A percentile compares a stretch with the other conserved stretches of the same genome.
These are phyloP conservation scores for Begonia fuchsioides DNA, from an alignment of 306 rosid genomes.

Conservation along the genomic window DNA sequence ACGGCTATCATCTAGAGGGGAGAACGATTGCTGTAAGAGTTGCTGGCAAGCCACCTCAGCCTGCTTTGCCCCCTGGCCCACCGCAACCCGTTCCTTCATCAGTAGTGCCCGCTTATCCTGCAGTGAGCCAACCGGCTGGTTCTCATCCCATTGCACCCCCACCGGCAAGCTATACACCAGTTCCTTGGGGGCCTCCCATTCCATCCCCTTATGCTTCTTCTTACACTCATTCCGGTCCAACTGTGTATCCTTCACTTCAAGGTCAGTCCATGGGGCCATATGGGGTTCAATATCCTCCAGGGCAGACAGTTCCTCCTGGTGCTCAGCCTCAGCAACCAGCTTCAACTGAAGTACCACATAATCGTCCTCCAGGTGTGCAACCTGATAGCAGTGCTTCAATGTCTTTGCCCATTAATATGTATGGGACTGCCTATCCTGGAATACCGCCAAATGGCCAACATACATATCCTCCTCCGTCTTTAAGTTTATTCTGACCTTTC, in stretches of 20 bases:
- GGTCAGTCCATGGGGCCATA: slow-evolving; percentile 73
- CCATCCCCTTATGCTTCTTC: slow-evolving; percentile 65
- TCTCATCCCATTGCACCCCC: slow-evolving; percentile 60
- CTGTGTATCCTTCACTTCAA: slow-evolving; percentile 62
- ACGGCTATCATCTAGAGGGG: slow-evolving; percentile 85
- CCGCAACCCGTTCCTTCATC: slow-evolving; percentile 56
- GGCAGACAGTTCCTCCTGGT: slow-evolving; percentile 67
- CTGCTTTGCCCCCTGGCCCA: slow-evolving; percentile 76
- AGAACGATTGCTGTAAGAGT: slow-evolving; percentile 95
- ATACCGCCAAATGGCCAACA: slow-evolving; percentile 58
- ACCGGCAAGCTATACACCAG: slow-evolving; percentile 50
- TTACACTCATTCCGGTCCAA: slow-evolving; percentile 74
- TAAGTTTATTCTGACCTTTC: slow-evolving; percentile 26
- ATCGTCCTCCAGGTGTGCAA: slow-evolving; percentile 85
- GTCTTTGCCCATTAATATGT: slow-evolving; percentile 35
- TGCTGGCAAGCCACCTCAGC: slow-evolving; percentile 97
- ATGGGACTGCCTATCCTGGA: slow-evolving; percentile 39
- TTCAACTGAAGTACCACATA: slow-evolving; percentile 60
- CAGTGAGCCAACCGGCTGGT: slow-evolving; percentile 61
- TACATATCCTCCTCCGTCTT: slow-evolving; percentile 47
- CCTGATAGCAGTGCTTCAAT: slow-evolving; percentile 49
- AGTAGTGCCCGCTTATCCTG: slow-evolving; percentile 55
- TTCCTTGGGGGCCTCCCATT: slow-evolving; percentile 95
- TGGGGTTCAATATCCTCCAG: slow-evolving; percentile 68
- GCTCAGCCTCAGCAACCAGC: slow-evolving; percentile 52